phyloP scores from a whole-genome alignment of 2,329 filamentous ascomycete genomes.

The Sclerotinia spermophila region DNA sequence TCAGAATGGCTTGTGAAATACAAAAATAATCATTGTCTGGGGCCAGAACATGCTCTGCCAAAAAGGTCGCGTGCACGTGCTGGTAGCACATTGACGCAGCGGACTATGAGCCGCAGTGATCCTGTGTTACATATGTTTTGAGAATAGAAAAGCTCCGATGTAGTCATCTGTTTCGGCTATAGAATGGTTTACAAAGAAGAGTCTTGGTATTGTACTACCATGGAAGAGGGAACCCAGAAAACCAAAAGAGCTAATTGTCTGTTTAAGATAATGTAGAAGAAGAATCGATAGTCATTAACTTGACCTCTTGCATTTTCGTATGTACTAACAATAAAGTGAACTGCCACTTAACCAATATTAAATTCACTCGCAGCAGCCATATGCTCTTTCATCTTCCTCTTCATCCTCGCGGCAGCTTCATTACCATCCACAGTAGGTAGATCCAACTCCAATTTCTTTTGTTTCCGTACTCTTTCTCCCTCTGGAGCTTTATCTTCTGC shows the following conservation, averaged over 20 bases:
- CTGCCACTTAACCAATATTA: conserved; percentile 55
- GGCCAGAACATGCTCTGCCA: no score
- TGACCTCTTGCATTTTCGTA: not conserved
- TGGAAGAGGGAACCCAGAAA: not conserved
- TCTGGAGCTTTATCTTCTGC: conserved; percentile 37
- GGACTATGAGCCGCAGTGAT: not conserved
- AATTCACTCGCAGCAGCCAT: conserved; percentile 61
- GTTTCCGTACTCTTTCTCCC: conserved; percentile 37
- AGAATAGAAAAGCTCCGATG: no score
- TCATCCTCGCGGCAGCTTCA: conserved; percentile 60
- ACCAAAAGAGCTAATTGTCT: not conserved
- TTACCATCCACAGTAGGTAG: conserved; percentile 47
- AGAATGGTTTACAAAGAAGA: not conserved
- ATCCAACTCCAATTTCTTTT: conserved; percentile 40
- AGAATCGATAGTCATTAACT: not conserved
- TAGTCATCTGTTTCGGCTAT: no score
- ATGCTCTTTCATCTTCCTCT: conserved; percentile 57
- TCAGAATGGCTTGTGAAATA: no score
- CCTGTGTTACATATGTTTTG: not conserved
- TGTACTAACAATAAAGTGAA: not conserved
- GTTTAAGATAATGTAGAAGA: not conserved
- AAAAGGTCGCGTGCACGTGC: no score
- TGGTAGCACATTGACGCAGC: no score
- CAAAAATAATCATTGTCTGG: no score
- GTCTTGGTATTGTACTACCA: not conserved